Conservation (phyloP, 148 eudicot genomes). For the Cornus suecica region DNA sequence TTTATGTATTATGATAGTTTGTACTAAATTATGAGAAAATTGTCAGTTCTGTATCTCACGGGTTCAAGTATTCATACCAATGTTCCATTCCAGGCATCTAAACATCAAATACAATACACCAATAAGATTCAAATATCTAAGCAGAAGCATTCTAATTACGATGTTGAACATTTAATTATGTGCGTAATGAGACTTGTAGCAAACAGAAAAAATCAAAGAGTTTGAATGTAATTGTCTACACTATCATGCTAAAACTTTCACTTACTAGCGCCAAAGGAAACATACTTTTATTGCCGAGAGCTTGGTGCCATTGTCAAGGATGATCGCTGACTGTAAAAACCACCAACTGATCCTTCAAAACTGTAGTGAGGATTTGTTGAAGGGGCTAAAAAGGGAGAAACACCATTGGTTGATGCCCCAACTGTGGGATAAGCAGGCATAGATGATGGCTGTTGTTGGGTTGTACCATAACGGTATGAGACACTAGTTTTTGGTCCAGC, state of each 20-base stretch:
- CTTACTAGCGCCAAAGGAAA: neutral
- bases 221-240: neutral
- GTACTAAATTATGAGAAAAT: neutral
- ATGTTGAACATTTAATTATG: neutral
- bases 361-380: constrained; percentile 44
- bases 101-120: too few relatives aligned
- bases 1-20: neutral
- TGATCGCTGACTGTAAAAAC: constrained; percentile 53
- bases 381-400: constrained; percentile 36
- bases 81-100: too few relatives aligned
- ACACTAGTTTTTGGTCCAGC: constrained; percentile 38
- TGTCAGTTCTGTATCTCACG: neutral
- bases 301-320: constrained; percentile 64
- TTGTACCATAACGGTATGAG: constrained; percentile 41
- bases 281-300: constrained; percentile 28
- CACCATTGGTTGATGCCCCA: constrained; percentile 38
- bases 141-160: constrained; percentile 8
- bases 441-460: constrained; percentile 42
- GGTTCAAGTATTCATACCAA: too few relatives aligned
- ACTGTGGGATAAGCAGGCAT: constrained; percentile 38
- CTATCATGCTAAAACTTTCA: neutral
- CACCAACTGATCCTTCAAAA: constrained; percentile 55
- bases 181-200: neutral
- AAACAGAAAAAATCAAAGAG: neutral
- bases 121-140: constrained; percentile 21